phyloP scores from a whole-genome alignment of 2,329 filamentous ascomycete species.

The Aureobasidium sp. region DNA sequence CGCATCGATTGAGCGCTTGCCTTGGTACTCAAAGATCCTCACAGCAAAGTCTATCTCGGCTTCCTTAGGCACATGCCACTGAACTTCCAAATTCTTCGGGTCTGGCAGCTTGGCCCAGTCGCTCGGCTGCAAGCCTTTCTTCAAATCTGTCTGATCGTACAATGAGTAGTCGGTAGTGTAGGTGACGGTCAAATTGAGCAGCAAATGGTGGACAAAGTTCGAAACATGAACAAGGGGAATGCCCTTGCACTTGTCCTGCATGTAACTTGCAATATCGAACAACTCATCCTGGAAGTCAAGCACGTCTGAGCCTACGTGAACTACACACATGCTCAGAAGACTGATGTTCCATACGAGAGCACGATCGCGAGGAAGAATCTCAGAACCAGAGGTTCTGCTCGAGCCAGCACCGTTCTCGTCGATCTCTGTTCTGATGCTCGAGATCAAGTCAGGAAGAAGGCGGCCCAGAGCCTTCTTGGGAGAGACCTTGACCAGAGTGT shows the following conservation, averaged over 20 bases:
- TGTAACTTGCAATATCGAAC: conserved; percentile 85
- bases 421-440: conserved; percentile 92
- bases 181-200: conserved; percentile 89
- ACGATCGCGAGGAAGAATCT: conserved; percentile 85
- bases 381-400: conserved; percentile 84
- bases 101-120: conserved; percentile 81
- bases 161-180: conserved; percentile 86
- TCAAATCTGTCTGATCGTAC: conserved; percentile 70
- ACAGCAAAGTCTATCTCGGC: conserved; percentile 84
- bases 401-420: conserved; percentile 94
- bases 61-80: conserved; percentile 79
- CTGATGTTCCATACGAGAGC: conserved; percentile 95
- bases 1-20: conserved; percentile 65
- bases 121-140: conserved; percentile 62
- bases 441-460: conserved; percentile 81
- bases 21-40: conserved; percentile 79
- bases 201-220: conserved; percentile 92
- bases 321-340: conserved; percentile 95
- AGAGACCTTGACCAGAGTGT: conserved; percentile 90
- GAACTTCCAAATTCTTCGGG: conserved; percentile 69
- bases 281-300: conserved; percentile 83
- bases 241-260: conserved; percentile 92
- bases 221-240: conserved; percentile 93
- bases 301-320: conserved; percentile 87
- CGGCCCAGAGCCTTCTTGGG: conserved; percentile 88